Evolutionary conservation across 2,329 filamentous ascomycete species (phyloP), one percentile per base, ranked within the genome.

Genomic region (Ceratocystiopsis brevicomis): DNA sequence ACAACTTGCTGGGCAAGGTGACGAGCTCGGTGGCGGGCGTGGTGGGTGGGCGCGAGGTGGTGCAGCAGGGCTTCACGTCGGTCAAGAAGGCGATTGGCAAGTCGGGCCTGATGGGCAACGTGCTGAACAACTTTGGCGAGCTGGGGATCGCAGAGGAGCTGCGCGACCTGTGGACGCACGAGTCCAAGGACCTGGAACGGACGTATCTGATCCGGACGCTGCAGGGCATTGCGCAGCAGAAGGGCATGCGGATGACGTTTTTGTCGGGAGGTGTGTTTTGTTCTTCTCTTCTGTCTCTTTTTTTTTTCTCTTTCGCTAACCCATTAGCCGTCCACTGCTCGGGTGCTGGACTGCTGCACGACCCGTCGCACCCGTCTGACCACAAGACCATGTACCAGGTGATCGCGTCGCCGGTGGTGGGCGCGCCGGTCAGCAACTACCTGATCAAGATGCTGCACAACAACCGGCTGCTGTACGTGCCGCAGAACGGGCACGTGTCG

Each of bases 351-450:
- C 72, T 98, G 12, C 77, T 98, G 2, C 90, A 98, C 60, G 90
- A 98, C 61, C 90, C 90, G 0, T 73, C 81, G 17, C 84, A 90
- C 57, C 88, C 88, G 0, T 77, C 76, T 36, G 86, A 96, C 60
- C 86, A 96, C 69, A 98, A 96, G 64, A 95, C 90, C 25, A 98
- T 98, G 88, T 98, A 96, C 64, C 90, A 98, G 60, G 73, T 98
- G 58, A 95, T 53, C 57, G 80, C 87, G 2, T 87, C 86, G 3
- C 78, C 86, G 8, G 84, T 98, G 47, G 88, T 96, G 44, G 92
- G 93, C 39, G 81, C 82, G 0, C 88, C 90, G 0, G 81, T 85
- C 2, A 73, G 80, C 40, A 74, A 72, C 51, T 94, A 95, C 61
- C 78, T 96, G 37, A 70, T 96, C 52, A 92, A 92, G 59, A 73